Percentiles rank a stretch among this genome's conserved stretches.
phyloP scores from a whole-genome alignment of 2,329 filamentous ascomycete species.

The Pestalotiopsis sp. region DNA sequence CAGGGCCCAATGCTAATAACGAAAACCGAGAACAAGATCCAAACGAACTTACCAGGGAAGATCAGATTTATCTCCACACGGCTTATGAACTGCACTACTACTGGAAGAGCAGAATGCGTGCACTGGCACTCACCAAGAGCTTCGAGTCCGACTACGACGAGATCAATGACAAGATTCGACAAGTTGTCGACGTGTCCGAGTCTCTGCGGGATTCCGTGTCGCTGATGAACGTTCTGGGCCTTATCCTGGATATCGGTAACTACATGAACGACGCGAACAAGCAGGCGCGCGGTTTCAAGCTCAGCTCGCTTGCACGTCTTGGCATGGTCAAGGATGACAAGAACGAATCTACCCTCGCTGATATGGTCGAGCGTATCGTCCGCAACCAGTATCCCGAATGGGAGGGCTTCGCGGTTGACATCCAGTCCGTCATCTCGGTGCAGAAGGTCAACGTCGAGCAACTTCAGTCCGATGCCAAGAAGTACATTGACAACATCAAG shows the following conservation, averaged over 20 bases:
- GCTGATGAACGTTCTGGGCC: constrained; percentile 91
- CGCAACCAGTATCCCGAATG: constrained; percentile 96
- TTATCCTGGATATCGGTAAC: constrained; percentile 97
- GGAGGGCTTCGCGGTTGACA: constrained; percentile 87
- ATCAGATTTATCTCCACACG: constrained; percentile 93
- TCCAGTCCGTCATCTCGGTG: constrained; percentile 72
- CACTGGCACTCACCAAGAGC: constrained; percentile 79
- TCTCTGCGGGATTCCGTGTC: constrained; percentile 88
- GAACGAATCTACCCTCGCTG: constrained; percentile 94
- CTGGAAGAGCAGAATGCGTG: constrained; percentile 97
- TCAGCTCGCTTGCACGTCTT: constrained; percentile 87
- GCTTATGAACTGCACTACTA: constrained; percentile 96
- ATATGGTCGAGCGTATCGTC: constrained; percentile 94
- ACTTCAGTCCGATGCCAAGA: constrained; percentile 82
- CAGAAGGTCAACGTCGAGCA: constrained; percentile 97
- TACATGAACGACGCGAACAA: constrained; percentile 99
- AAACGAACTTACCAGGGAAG: constrained; percentile 84
- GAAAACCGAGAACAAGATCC: constrained; percentile 86
- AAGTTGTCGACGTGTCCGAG: constrained; percentile 87
- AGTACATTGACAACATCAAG: constrained; percentile 92
- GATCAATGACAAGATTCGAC: constrained; percentile 79
- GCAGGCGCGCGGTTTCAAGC: constrained; percentile 96
- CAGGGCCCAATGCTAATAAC: constrained; percentile 78
- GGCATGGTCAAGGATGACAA: constrained; percentile 99
- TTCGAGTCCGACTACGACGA: constrained; percentile 92